Conservation (phyloP, 2,329 filamentous ascomycete genomes). For the Trichoderma sp. region DNA sequence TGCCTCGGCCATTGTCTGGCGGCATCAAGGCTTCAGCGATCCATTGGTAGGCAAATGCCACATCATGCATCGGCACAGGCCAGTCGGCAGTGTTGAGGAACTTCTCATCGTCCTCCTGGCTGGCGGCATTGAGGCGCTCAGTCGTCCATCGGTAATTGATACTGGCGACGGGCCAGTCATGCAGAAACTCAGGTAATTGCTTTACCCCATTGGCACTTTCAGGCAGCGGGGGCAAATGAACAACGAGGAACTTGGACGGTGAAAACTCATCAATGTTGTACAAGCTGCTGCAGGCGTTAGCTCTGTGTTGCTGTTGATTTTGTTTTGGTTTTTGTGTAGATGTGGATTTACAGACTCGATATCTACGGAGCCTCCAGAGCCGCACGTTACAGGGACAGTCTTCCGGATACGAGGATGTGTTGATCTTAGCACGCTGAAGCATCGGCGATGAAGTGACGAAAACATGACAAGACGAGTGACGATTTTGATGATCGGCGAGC, state of each 20-base stretch:
- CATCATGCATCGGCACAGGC: conserved; percentile 59
- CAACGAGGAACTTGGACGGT: conserved; percentile 45
- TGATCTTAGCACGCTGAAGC: conserved; percentile 4
- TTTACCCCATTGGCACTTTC: conserved; percentile 28
- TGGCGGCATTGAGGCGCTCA: conserved; percentile 18
- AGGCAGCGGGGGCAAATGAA: conserved; percentile 55
- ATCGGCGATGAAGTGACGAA: neutral
- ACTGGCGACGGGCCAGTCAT: conserved; percentile 47
- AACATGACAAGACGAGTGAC: neutral
- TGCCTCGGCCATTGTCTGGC: conserved; percentile 34
- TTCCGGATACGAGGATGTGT: conserved; percentile 25
- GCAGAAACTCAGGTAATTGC: conserved; percentile 42
- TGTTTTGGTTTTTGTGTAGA: no score
- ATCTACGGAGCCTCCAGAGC: conserved; percentile 48
- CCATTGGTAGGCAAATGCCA: conserved; percentile 54
- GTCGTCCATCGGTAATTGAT: conserved; percentile 60
- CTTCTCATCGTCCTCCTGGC: neutral
- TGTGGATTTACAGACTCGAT: conserved; percentile 46
- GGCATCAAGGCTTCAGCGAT: conserved; percentile 46
- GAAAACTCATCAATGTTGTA: conserved; percentile 44
- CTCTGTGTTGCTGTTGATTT: neutral
- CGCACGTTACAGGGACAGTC: conserved; percentile 46
- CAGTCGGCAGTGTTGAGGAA: conserved; percentile 39
- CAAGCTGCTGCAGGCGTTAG: conserved; percentile 39
- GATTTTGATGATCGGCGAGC: neutral